phyloP scores from a whole-genome alignment of 1,284 basidiomycete species.

The Ganoderma resinaceum region DNA sequence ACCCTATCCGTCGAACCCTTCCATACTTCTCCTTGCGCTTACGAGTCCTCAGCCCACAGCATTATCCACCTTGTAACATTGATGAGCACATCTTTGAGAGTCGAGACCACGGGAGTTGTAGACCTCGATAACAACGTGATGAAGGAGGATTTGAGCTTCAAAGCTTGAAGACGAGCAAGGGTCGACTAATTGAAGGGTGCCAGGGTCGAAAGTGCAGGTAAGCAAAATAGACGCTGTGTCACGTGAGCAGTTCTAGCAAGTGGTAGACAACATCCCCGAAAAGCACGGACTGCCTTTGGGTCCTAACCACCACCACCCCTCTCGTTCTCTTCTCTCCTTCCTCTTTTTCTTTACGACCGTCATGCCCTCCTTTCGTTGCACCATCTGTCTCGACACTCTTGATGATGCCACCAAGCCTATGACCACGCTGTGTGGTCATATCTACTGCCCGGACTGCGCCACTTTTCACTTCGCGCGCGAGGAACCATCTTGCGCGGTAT shows the following conservation, averaged over 20 bases:
- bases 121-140: too few species aligned
- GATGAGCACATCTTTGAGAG: too few species aligned
- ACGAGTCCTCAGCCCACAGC: too few species aligned
- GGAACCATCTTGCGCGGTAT: constrained; percentile 34
- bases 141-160: too few species aligned
- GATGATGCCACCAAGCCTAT: constrained; percentile 22
- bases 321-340: neutral
- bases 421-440: constrained; percentile 38
- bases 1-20: neutral
- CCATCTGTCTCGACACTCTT: constrained; percentile 37
- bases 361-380: constrained; percentile 33
- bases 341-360: neutral
- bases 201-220: too few species aligned
- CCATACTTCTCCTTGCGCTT: too few species aligned
- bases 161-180: too few species aligned
- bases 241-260: neutral
- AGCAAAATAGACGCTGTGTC: neutral
- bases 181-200: too few species aligned
- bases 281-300: constrained; percentile 13
- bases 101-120: too few species aligned
- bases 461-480: constrained; percentile 34
- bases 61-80: too few species aligned
- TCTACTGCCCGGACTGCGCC: constrained; percentile 40
- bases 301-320: constrained; percentile 20
- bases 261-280: constrained; percentile 10